Base-by-base conservation (phyloP, 192 early-diverging fungal species). In the Backusella luteola region DNA sequence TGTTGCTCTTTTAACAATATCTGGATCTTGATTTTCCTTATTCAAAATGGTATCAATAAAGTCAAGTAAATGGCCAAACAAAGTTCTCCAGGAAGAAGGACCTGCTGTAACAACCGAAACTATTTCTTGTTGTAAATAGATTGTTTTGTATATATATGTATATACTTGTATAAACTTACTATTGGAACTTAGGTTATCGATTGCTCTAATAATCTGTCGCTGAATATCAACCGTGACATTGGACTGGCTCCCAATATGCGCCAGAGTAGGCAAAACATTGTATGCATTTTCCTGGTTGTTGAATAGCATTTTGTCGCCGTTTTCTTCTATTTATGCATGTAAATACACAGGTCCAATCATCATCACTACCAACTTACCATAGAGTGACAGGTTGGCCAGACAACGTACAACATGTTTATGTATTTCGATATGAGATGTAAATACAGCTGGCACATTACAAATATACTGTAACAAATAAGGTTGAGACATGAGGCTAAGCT, bases 341-440 rank as follows among this genome's bases (percentile, higher is more conserved):
- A 29, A 29, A 29, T 53, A 35, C 8, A 70, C 77, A 76, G 35
- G 32, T 29, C 46, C 6, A 46, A 46, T 19, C 17, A 63, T 4
- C 19, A 63, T 41, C 21, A 39, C 23, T 14, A 38, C 23, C 6
- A 19, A 6, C 83, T 70, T 81, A 87, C 86, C 84, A 79, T 89
- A 88, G 34, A 88, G 72, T 12, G 87, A 83, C 11, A 89, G 77
- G 49, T 89, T 89, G 7, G 88, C 88, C 39, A 89, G 63, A 26
- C 83, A 79, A 23, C 88, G 77, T 56, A 85, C 88, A 23, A 88
- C 79, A 80, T 89, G 88, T 41, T 85, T 77, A 53, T 89, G 87
- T n/a, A 89, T 85, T 72, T 89, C 88, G 4, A 52, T 73, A 70
- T 87, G 77, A 19, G 75, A 66, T 9, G 84, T 66, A 69, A 85